Evolutionary conservation across 2,329 filamentous ascomycete genomes (phyloP).

Genomic region (Ceratocystis lukuohia): DNA sequence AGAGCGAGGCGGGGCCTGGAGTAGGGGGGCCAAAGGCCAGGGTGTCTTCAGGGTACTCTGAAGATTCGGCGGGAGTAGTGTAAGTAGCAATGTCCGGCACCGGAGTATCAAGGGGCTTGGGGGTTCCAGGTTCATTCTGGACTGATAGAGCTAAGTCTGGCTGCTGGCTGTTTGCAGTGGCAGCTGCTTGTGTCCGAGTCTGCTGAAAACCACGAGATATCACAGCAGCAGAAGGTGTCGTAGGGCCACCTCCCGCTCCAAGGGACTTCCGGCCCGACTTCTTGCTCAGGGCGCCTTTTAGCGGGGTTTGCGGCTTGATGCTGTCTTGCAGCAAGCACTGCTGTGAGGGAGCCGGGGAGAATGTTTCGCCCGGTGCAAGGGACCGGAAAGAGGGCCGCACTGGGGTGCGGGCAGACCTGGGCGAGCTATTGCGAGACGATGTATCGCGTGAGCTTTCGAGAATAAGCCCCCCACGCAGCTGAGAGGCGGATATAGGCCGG

Average conservation of each 20-base stretch:
- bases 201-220: too few species aligned
- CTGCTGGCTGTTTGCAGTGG: neutral
- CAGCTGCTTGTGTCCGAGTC: neutral
- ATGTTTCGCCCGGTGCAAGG: conserved; percentile 12
- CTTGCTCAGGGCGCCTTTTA: neutral
- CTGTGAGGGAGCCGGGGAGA: neutral
- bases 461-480: conserved; percentile 11
- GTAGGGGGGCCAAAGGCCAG: neutral
- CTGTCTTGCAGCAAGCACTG: neutral
- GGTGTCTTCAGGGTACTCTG: conserved; percentile 6
- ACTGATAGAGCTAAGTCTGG: neutral
- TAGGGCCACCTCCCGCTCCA: neutral
- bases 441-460: conserved; percentile 1
- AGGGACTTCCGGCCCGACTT: conserved; percentile 3
- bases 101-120: neutral
- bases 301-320: conserved; percentile 4
- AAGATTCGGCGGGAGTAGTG: neutral
- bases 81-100: neutral
- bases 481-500: neutral
- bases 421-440: neutral
- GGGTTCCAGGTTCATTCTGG: neutral
- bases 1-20: neutral
- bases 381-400: conserved; percentile 5
- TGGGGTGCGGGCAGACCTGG: neutral
- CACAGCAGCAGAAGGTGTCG: neutral